Conservation (phyloP, 768 basidiomycete genomes). For the Hydnomerulius pinastri region DNA sequence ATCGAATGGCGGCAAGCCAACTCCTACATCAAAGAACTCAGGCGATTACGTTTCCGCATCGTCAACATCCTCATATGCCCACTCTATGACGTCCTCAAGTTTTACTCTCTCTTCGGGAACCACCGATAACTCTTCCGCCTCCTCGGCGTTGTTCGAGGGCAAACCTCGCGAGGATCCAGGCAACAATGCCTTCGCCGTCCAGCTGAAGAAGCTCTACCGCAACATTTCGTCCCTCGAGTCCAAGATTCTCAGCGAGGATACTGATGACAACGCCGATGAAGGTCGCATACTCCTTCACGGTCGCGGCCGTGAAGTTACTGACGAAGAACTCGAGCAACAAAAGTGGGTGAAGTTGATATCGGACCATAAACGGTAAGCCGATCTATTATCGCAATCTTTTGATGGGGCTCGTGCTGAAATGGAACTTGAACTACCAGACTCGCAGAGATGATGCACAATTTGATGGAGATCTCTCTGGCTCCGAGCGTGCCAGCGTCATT, state of each 20-base stretch:
- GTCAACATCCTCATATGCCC: slow-evolving; percentile 72
- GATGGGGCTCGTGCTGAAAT: background rate
- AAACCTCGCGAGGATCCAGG: slow-evolving; percentile 52
- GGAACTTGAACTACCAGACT: slow-evolving; percentile 52
- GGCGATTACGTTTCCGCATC: slow-evolving; percentile 75
- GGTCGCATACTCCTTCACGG: slow-evolving; percentile 37
- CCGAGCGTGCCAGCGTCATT: slow-evolving; percentile 87
- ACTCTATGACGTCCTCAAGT: slow-evolving; percentile 64
- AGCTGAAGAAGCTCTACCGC: slow-evolving; percentile 84
- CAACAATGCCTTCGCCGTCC: slow-evolving; percentile 67
- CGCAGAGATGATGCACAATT: slow-evolving; percentile 86
- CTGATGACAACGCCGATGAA: slow-evolving; percentile 52
- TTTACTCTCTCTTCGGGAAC: slow-evolving; percentile 76
- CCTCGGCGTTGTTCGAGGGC: slow-evolving; percentile 69
- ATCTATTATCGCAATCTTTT: slow-evolving; percentile 4
- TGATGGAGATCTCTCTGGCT: slow-evolving; percentile 82
- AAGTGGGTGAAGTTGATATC: slow-evolving; percentile 71
- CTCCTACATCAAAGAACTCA: slow-evolving; percentile 60
- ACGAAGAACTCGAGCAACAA: slow-evolving; percentile 69
- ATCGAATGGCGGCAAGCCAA: slow-evolving; percentile 37
- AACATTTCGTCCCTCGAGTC: slow-evolving; percentile 78
- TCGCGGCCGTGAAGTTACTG: slow-evolving; percentile 34
- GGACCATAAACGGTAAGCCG: slow-evolving; percentile 84
- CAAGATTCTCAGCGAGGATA: slow-evolving; percentile 65
- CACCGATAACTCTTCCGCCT: slow-evolving; percentile 73